A percentile compares a stretch with the other conserved stretches of the same genome.
phyloP scores from a whole-genome alignment of 495 filamentous ascomycete genomes.

The Oidiodendron maius region DNA sequence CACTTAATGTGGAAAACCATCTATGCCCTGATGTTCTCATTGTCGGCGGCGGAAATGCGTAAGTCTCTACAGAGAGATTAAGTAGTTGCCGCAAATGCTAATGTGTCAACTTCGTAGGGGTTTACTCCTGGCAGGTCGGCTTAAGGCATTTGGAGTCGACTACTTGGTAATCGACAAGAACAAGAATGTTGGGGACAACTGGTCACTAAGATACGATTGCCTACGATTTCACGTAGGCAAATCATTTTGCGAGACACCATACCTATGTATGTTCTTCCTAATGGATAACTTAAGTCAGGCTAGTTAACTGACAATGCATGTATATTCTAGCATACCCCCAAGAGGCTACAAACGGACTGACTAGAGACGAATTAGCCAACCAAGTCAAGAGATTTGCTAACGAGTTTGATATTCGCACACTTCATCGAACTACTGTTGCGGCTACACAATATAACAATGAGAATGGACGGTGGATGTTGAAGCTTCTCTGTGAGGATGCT shows the following conservation, averaged over 20 bases:
- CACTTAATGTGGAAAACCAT: slow-evolving; percentile 13
- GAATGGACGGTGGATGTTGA: slow-evolving; percentile 20
- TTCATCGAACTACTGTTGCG: slow-evolving; percentile 22
- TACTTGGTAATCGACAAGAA: slow-evolving; percentile 28
- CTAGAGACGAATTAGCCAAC: slow-evolving; percentile 21
- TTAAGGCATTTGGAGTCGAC: slow-evolving; percentile 30
- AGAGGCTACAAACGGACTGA: slow-evolving; percentile 19
- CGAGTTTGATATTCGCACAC: slow-evolving; percentile 25
- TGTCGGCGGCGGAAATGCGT: slow-evolving; percentile 28
- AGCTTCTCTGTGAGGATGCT: slow-evolving; percentile 5
- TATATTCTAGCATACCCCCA: slow-evolving; percentile 8
- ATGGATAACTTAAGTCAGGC: neutral
- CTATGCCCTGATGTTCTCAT: slow-evolving; percentile 29
- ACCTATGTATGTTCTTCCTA: slow-evolving; percentile 15
- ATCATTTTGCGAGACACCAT: slow-evolving; percentile 23
- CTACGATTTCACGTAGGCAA: slow-evolving; percentile 28
- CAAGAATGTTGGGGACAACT: slow-evolving; percentile 28
- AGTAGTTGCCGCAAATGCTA: slow-evolving; percentile 15
- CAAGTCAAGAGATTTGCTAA: slow-evolving; percentile 22
- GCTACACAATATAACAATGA: slow-evolving; percentile 20
- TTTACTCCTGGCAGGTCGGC: slow-evolving; percentile 23
- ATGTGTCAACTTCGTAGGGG: slow-evolving; percentile 13
- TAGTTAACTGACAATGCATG: neutral
- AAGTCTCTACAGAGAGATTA: too few species aligned
- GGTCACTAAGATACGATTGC: slow-evolving; percentile 28